Base-by-base conservation (phyloP, 2,329 filamentous ascomycete species). In the Orbilia oligospora region DNA sequence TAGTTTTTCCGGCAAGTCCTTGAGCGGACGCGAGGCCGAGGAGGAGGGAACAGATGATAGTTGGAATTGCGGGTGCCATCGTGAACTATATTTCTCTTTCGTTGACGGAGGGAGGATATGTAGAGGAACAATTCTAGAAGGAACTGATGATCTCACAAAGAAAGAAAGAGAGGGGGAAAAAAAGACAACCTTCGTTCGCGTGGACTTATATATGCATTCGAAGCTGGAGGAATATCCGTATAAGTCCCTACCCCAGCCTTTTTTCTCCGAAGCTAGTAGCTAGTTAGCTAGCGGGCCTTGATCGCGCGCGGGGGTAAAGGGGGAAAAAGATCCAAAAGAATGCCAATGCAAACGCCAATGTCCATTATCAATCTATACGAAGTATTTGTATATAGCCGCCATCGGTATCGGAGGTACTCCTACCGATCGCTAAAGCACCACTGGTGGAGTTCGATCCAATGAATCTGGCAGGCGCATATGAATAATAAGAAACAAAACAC, bases 1-100 rank as follows among this genome's bases (percentile, higher is more conserved):
- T 83, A 9, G 81, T 83, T 24, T 82, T 83, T 33, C 84, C 84
- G 75, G 85, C 84, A n/a, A 84, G 84, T n/a, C 83, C 83, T 80
- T 86, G 86, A 4, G 84, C 85, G 49, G 82, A 70, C n/a, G 81
- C 80, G n/a, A 84, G 79, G 20, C 82, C 80, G 30, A 81, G 61
- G 51, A 83, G 69, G 63, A 72, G 61, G 36, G 71, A 75, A 38
- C 53, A 12, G 83, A 81, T 46, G 30, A 78, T 48, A 44, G 63
- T 44, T 48, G 51, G 63, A 27, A 65, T 24, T 6, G 20, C 22
- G 38, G 75, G 75, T 64, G 75, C 75, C 75, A 78, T 78, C 24
- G 18, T 65, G 14, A 27, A 41, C 6, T 3, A 3, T 3, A 30
- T 30, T 30, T 30, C 27, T 30, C 27, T 30, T 30, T 6, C 6